Evolutionary conservation across 257 asterid genomes (phyloP).

Genomic region (Solanum raphanifolium): DNA sequence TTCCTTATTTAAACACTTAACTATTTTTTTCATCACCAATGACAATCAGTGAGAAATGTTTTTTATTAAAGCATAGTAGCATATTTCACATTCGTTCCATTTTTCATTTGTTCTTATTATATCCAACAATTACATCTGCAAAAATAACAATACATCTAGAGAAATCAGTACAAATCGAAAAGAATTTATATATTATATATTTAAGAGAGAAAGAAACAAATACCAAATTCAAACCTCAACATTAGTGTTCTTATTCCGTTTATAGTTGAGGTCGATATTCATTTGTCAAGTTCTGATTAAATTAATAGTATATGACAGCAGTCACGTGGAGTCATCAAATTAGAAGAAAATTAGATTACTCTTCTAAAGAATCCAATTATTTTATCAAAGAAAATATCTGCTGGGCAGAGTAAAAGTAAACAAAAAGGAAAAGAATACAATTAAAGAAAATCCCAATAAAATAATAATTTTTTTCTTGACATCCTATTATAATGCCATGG

Average conservation of each 20-base stretch:
- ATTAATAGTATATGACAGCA: background rate
- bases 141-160: no score
- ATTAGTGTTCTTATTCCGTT: background rate
- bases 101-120: no score
- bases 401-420: background rate
- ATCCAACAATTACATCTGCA: no score
- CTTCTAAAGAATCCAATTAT: background rate
- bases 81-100: no score
- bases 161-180: no score
- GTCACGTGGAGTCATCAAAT: background rate
- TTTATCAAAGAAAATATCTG: background rate
- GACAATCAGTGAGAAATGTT: fast-evolving
- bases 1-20: background rate
- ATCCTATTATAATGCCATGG: background rate
- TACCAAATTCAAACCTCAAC: background rate
- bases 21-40: no score
- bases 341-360: background rate
- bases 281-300: background rate
- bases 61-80: no score
- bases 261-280: background rate
- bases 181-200: no score
- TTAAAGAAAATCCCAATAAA: background rate
- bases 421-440: background rate
- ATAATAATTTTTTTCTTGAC: background rate
- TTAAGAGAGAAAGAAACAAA: background rate